Evolutionary conservation across 441 rosid genomes (phyloP).

Genomic region (Aleurites moluccanus): DNA sequence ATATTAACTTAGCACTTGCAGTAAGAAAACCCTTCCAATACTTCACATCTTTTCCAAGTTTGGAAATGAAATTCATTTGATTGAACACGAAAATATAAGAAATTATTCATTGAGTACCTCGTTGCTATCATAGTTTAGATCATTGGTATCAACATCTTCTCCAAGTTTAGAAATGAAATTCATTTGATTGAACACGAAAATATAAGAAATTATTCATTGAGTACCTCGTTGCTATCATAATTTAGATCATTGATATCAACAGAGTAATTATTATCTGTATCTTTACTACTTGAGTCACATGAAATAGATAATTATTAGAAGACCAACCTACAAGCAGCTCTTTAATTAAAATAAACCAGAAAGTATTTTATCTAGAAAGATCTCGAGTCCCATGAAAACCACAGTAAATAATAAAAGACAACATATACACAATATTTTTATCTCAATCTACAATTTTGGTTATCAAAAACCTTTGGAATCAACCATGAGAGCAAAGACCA

Average conservation of each 20-base stretch:
- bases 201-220: conserved; percentile 3
- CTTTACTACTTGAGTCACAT: conserved; percentile 54
- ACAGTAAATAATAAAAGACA: no score
- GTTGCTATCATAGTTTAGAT: conserved; percentile 49
- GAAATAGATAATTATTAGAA: background rate
- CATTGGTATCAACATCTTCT: background rate
- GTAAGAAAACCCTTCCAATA: no score
- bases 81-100: no score
- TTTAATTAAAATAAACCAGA: background rate
- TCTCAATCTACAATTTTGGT: no score
- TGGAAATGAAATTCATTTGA: background rate
- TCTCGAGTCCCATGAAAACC: no score
- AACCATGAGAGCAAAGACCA: no score
- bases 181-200: no score
- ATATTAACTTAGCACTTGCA: no score
- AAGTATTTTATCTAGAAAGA: background rate
- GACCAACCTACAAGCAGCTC: background rate
- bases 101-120: conserved; percentile 44
- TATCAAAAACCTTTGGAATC: no score
- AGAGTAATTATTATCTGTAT: conserved; percentile 33
- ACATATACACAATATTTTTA: no score
- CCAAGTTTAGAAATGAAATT: background rate
- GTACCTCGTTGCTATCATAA: conserved; percentile 58
- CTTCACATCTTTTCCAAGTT: no score
- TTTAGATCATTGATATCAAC: no score